phyloP scores from a whole-genome alignment of 257 asterid genomes.

The Anisodus acutangulus region DNA sequence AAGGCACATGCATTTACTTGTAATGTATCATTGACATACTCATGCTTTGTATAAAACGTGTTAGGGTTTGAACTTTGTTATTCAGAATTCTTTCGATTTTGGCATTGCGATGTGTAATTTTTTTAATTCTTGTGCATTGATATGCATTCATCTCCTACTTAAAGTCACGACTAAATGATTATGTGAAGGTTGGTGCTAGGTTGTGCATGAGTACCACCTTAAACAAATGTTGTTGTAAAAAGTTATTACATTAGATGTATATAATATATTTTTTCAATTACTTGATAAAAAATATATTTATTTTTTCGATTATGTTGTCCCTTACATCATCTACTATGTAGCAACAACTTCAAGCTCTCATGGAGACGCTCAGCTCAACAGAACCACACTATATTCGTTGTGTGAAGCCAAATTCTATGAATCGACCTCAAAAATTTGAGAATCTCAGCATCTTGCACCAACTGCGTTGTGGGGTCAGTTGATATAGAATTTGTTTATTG shows the following conservation, averaged over 20 bases:
- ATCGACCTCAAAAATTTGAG: constrained; percentile 89
- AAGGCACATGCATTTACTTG: constrained; percentile 3
- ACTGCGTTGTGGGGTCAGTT: constrained; percentile 99
- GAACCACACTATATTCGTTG: constrained; percentile 98
- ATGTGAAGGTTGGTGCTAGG: constrained; percentile 17
- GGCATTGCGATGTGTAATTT: not conserved
- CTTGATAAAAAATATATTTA: not conserved
- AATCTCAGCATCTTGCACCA: constrained; percentile 90
- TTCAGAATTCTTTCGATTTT: not conserved
- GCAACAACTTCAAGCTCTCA: constrained; percentile 99
- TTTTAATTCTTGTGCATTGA: not conserved
- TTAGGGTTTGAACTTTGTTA: not conserved
- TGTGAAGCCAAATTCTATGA: constrained; percentile 95
- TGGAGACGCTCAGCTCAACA: constrained; percentile 97
- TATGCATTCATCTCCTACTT: constrained; percentile 3
- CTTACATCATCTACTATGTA: constrained; percentile 46
- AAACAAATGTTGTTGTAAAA: constrained; percentile 13
- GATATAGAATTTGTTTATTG: constrained; percentile 28
- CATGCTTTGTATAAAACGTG: not conserved
- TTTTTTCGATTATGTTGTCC: not conserved
- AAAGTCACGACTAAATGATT: not conserved
- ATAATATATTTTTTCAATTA: not conserved
- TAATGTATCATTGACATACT: constrained; percentile 8
- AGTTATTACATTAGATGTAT: not conserved
- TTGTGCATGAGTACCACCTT: constrained; percentile 2